Evolutionary conservation across 2,329 filamentous ascomycete species (phyloP), one percentile per base, ranked within the genome.

Genomic region (Rosellinia necatrix): DNA sequence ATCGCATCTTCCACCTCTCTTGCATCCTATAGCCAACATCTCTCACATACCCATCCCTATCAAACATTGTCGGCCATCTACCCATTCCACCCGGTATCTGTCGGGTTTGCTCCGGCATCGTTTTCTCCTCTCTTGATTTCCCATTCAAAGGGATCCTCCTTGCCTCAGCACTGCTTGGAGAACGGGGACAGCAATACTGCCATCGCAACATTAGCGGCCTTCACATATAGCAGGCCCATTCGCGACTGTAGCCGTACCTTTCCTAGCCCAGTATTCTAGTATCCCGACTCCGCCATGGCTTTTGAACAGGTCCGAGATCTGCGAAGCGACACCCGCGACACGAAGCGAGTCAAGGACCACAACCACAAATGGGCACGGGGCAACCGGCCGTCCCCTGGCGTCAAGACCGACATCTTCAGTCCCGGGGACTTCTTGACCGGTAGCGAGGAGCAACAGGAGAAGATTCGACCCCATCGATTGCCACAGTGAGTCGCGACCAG

Each of bases 271-370:
- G 24, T 27, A 25, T 25, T 30, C 22, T 22, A 2, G 59, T 43
- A 15, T 15, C 30, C 24, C n/a, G 7, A 17, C 17, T 34, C 10
- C 22, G 24, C 15, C 53, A 71, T 71, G 69, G 64, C 67, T 57
- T 68, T 67, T 53, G 64, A 69, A 35, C 63, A 66, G 37, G 57
- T 64, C 43, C 75, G 76, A 54, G 77, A 79, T 64, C 63, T 80
- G 32, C 77, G 77, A 68, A 74, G 75, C 66, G 70, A 69, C 48
- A 67, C 71, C 57, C 73, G 72, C 56, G 75, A 76, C 64, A 72
- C 69, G 62, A 78, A 78, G 70, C 74, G 77, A 51, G 63, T 60
- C 66, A 78, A 78, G 68, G 74, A 78, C 62, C 70, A 70, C 4
- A 62, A 59, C 17, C 62, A 66, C 53, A 79, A 79, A 65, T 80